Conservation (phyloP, 2,329 filamentous ascomycete species). For the Macroventuria anomochaeta region DNA sequence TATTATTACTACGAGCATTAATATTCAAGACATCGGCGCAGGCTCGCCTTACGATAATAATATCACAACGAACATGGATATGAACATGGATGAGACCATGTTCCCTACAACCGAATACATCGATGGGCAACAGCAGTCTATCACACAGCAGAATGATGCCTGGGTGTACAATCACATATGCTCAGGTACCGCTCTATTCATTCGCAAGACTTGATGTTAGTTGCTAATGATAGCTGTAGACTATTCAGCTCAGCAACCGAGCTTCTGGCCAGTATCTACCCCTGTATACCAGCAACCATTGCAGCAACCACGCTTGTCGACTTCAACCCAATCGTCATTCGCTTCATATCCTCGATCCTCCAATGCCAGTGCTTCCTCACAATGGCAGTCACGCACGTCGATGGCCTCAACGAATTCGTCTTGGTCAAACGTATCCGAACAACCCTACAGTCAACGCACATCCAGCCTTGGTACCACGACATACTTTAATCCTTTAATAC, state of each 20-base stretch:
- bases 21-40: slow-evolving; percentile 5
- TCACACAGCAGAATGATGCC: neutral
- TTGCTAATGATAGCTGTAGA: slow-evolving; percentile 20
- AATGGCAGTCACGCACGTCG: slow-evolving; percentile 26
- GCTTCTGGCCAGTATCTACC: slow-evolving; percentile 15
- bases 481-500: slow-evolving; percentile 6
- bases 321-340: slow-evolving; percentile 29
- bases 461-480: slow-evolving; percentile 19
- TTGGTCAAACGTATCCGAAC: slow-evolving; percentile 27
- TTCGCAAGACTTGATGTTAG: no score
- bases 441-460: slow-evolving; percentile 19
- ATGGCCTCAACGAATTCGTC: slow-evolving; percentile 32
- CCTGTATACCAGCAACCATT: slow-evolving; percentile 9
- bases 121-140: neutral
- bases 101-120: neutral
- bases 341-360: slow-evolving; percentile 27
- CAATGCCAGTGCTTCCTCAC: slow-evolving; percentile 27
- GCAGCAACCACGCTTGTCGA: slow-evolving; percentile 25
- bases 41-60: slow-evolving; percentile 1
- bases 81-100: neutral
- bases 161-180: neutral
- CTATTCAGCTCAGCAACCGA: slow-evolving; percentile 9
- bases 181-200: neutral
- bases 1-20: neutral
- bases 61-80: neutral